Evolutionary conservation across 148 eudicot species (phyloP).

Genomic region (Persicaria maculosa): DNA sequence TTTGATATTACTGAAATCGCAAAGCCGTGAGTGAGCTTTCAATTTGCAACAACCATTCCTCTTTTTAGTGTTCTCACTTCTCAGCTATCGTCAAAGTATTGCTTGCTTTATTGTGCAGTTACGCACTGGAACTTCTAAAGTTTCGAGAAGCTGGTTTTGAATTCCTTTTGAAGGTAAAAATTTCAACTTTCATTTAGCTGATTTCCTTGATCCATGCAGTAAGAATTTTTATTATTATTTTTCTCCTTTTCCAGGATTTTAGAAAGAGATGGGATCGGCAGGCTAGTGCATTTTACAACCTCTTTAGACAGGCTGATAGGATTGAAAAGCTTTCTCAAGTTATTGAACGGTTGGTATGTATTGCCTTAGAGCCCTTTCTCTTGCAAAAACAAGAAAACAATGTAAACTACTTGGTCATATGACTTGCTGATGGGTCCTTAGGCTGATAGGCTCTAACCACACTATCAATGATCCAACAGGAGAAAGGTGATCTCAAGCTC

Average conservation of each 20-base stretch:
- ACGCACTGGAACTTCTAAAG: slow-evolving; percentile 83
- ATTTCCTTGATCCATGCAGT: background rate
- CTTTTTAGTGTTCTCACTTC: background rate
- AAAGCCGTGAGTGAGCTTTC: slow-evolving; percentile 66
- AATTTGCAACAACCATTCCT: background rate
- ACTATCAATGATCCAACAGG: slow-evolving; percentile 31
- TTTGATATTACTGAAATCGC: slow-evolving; percentile 99
- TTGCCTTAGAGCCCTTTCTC: background rate
- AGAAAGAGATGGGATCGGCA: slow-evolving; percentile 88
- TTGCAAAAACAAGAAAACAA: background rate
- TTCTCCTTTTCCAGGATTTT: slow-evolving; percentile 54
- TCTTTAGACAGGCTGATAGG: slow-evolving; percentile 95
- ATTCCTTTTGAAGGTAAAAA: slow-evolving; percentile 68
- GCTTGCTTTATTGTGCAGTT: slow-evolving; percentile 39
- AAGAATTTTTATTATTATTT: background rate
- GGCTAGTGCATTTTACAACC: slow-evolving; percentile 78
- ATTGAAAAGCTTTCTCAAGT: slow-evolving; percentile 72
- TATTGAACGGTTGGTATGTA: slow-evolving; percentile 74
- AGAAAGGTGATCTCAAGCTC: slow-evolving; percentile 96
- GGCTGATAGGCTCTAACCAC: background rate
- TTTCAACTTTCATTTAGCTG: background rate
- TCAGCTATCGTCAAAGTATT: slow-evolving; percentile 6
- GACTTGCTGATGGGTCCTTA: background rate
- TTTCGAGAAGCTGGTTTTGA: slow-evolving; percentile 97
- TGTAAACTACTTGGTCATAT: background rate